Percentiles rank a stretch among this genome's conserved stretches.
These are phyloP conservation scores for Saccharomycopsis amapae DNA, from an alignment of 805 yeast genomes.

Conservation along the genomic window DNA sequence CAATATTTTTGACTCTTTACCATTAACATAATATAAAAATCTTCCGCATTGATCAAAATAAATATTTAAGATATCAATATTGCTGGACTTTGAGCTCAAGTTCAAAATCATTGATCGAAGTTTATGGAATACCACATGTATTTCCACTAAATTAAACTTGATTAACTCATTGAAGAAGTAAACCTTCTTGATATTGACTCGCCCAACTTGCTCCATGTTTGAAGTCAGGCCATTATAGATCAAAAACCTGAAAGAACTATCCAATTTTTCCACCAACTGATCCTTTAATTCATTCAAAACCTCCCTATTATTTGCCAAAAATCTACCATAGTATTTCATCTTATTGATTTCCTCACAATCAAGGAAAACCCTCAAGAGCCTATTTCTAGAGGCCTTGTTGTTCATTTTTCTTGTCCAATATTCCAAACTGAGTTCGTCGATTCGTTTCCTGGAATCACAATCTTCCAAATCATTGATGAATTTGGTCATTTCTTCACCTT, in stretches of 20 bases:
- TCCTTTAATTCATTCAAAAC: conserved; percentile 44
- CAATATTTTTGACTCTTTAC: conserved; percentile 46
- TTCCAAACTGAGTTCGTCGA: conserved; percentile 40
- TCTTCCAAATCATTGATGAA: conserved; percentile 39
- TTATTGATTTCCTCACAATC: conserved; percentile 41
- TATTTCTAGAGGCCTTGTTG: conserved; percentile 65
- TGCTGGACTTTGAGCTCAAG: conserved; percentile 43
- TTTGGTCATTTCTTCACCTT: conserved; percentile 30
- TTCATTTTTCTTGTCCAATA: conserved; percentile 48
- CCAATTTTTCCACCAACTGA: conserved; percentile 48
- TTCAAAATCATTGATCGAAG: conserved; percentile 52
- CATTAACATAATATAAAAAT: conserved; percentile 41
- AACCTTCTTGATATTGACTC: conserved; percentile 47
- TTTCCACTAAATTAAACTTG: conserved; percentile 67
- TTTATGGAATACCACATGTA: conserved; percentile 66
- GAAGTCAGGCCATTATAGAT: conserved; percentile 36
- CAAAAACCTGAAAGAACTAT: conserved; percentile 53
- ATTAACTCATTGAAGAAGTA: conserved; percentile 67
- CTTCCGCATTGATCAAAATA: conserved; percentile 71
- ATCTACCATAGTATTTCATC: conserved; percentile 51
- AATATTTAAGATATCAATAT: conserved; percentile 62
- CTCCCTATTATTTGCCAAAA: conserved; percentile 52
- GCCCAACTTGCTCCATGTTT: conserved; percentile 19
- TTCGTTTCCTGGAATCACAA: conserved; percentile 39
- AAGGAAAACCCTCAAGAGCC: conserved; percentile 50